Evolutionary conservation across 768 basidiomycete species (phyloP).

Genomic region (Rhodosporidiobolus sp.): DNA sequence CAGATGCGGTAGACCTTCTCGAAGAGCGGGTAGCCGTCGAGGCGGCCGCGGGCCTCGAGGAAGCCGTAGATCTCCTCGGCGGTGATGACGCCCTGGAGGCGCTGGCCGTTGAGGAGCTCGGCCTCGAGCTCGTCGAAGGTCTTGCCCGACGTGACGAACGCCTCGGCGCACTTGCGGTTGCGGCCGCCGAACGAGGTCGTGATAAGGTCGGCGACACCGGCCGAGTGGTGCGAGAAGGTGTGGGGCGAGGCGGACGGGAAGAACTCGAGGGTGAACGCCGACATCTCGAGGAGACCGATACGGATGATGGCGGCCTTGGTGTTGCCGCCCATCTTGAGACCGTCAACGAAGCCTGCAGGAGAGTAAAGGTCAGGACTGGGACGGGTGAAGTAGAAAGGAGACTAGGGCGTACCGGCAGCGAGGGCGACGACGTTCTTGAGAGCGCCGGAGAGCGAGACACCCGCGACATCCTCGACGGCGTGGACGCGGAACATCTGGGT

Average conservation of each 20-base stretch:
- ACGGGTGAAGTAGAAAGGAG: background rate
- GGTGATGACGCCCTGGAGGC: conserved; percentile 47
- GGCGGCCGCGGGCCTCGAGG: conserved; percentile 48
- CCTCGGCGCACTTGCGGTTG: conserved; percentile 50
- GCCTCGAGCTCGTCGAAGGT: conserved; percentile 51
- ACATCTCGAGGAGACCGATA: conserved; percentile 54
- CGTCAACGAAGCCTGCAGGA: conserved; percentile 53
- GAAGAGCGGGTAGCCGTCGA: conserved; percentile 45
- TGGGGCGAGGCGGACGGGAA: conserved; percentile 50
- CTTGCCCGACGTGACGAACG: conserved; percentile 51
- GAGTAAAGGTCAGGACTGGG: conserved; percentile 37
- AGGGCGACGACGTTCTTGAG: conserved; percentile 52
- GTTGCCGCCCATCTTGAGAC: conserved; percentile 45
- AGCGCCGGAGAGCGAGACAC: conserved; percentile 53
- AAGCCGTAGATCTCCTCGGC: conserved; percentile 52
- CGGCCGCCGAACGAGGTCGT: conserved; percentile 47
- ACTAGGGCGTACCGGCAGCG: background rate
- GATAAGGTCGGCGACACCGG: conserved; percentile 53
- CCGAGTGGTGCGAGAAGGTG: conserved; percentile 52
- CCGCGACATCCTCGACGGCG: conserved; percentile 52
- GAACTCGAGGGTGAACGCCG: conserved; percentile 53
- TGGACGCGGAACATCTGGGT: conserved; percentile 51
- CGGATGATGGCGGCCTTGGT: conserved; percentile 53
- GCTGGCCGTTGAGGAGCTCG: conserved; percentile 52
- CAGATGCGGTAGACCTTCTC: conserved; percentile 17